Base-by-base conservation (phyloP, 768 basidiomycete species). In the Leucocoprinus sp. region DNA sequence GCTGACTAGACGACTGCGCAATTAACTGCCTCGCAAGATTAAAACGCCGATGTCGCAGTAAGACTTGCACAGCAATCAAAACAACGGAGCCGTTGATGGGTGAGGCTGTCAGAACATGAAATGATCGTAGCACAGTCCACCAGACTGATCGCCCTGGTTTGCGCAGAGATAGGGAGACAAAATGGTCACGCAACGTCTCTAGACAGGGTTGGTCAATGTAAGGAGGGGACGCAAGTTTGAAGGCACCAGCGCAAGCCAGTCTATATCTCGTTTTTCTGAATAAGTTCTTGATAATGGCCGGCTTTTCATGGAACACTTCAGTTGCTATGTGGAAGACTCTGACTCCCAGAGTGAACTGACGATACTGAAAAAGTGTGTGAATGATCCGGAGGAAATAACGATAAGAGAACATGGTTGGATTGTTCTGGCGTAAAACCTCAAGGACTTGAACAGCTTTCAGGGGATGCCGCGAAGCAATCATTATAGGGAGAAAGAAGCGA, bases 21-120 rank as follows among this genome's bases (percentile, higher is more conserved):
- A 74, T 68, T 4, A 78, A 48, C 45, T 55, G 64, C 43, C 67
- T 67, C 3, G 77, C 80, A 18, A 69, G 67, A 37, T 57, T 61
- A 14, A 65, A 38, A 14, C 74, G 71, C 11, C 68, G 62, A 1
- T 66, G 64, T n/a, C 62, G 64, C 18, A 72, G 53, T 21, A 76
- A 59, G 0, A 71, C 49, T 2, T 57, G 52, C n/a, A 71, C 53
- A 1, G 66, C 67, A 19, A 60, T 57, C 22, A 61, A 58, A 28
- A 70, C 51, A 11, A 55, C 56, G 14, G 63, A 51, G 4, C 53
- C 51, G 52, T 61, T 48, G 17, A 45, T 45, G 34, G 54, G 63
- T 38, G 22, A n/a, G 31, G 26, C 18, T 24, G 22, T 42, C 31
- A 23, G 7, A 18, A 7, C 18, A 33, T 36, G 37, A 22, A 48